Evolutionary conservation across 495 filamentous ascomycete species (phyloP).

Genomic region (Daldinia concentrica): DNA sequence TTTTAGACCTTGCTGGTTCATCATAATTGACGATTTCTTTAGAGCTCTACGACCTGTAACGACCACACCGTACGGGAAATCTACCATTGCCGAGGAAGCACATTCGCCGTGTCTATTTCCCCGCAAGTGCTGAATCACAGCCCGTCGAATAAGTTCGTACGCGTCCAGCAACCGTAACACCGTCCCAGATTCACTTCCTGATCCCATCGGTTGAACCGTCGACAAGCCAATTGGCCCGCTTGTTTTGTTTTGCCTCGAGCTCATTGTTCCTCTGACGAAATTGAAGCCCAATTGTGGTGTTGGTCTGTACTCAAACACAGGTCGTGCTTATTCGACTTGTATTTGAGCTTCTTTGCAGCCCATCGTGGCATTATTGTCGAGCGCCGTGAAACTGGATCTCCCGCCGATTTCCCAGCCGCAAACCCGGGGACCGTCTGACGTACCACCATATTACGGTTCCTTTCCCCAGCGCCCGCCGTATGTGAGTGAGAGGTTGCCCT

Average conservation of each 20-base stretch:
- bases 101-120: constrained; percentile 28
- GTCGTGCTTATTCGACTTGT: constrained; percentile 34
- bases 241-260: constrained; percentile 3
- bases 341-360: constrained; percentile 45
- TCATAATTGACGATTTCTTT: constrained; percentile 36
- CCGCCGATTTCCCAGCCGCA: constrained; percentile 91
- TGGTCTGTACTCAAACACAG: constrained; percentile 30
- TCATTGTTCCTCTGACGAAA: constrained; percentile 9
- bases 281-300: constrained; percentile 30
- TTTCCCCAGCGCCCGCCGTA: constrained; percentile 72
- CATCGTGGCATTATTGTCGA: constrained; percentile 47
- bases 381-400: constrained; percentile 98
- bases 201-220: constrained; percentile 17
- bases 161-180: constrained; percentile 23
- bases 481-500: constrained; percentile 78
- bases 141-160: constrained; percentile 28
- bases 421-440: constrained; percentile 85
- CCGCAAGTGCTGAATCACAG: constrained; percentile 29
- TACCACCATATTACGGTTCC: constrained; percentile 76
- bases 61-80: constrained; percentile 40
- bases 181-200: constrained; percentile 10
- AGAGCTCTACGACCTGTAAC: constrained; percentile 40
- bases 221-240: constrained; percentile 33
- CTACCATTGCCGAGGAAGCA: constrained; percentile 24
- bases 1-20: constrained; percentile 15